phyloP scores from a whole-genome alignment of 148 eudicot genomes.

The Nepenthes gracilis region DNA sequence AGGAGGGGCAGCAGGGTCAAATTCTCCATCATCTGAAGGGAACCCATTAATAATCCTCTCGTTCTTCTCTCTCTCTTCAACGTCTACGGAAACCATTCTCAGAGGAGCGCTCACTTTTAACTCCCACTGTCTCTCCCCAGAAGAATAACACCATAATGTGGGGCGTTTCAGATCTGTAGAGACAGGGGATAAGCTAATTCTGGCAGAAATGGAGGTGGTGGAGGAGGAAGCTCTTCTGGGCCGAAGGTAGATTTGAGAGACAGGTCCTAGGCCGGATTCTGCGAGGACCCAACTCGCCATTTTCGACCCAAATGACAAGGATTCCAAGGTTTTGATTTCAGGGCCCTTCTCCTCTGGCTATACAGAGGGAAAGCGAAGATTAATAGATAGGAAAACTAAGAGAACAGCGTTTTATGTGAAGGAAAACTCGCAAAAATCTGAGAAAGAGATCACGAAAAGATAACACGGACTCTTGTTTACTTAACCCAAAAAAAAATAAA shows the following conservation, averaged over 20 bases:
- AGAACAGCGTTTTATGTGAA: too few relatives aligned
- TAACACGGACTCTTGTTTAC: too few relatives aligned
- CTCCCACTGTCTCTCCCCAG: constrained; percentile 38
- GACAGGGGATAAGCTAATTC: constrained; percentile 10
- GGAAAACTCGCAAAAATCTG: too few relatives aligned
- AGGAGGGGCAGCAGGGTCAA: constrained; percentile 47
- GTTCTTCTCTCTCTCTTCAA: constrained; percentile 7
- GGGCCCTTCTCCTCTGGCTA: too few relatives aligned
- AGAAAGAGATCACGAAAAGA: too few relatives aligned
- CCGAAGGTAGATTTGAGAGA: constrained; percentile 34
- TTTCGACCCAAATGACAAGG: background rate
- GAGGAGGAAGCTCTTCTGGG: constrained; percentile 27
- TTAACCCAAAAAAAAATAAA: too few relatives aligned
- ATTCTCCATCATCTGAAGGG: constrained; percentile 4
- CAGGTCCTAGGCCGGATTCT: constrained; percentile 66
- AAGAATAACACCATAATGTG: background rate
- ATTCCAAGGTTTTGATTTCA: background rate
- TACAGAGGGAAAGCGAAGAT: too few relatives aligned
- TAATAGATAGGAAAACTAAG: too few relatives aligned
- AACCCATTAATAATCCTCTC: constrained; percentile 7
- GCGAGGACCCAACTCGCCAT: constrained; percentile 83
- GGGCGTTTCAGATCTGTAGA: constrained; percentile 3
- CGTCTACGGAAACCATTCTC: constrained; percentile 19
- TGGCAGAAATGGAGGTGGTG: constrained; percentile 3
- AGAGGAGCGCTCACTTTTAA: constrained; percentile 53